Evolutionary conservation across 2,329 filamentous ascomycete genomes (phyloP), one percentile per base, ranked within the genome.

Genomic region (Xylariomycetidae sp.): DNA sequence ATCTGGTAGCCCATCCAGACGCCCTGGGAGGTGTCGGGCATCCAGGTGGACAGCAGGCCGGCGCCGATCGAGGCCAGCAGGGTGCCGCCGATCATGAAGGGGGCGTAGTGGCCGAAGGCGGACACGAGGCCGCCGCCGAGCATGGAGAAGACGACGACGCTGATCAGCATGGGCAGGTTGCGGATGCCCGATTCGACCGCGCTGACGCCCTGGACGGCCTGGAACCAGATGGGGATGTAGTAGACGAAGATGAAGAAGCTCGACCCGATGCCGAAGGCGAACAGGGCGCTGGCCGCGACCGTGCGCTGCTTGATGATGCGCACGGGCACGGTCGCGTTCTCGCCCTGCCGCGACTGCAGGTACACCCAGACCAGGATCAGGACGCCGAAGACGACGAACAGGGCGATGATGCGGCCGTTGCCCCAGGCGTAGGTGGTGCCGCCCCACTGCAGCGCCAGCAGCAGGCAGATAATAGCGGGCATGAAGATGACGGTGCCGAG

Each of bases 391-490:
- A 67, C 49, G 19, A 69, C 57, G 27, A 70, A 66, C 3, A 69
- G 57, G 0, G 51, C 62, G 36, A 77, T 70, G 26, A 64, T 62
- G 2, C 57, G 54, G 1, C 58, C 56, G n/a, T 49, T 51, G 19
- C 50, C 49, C 72, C 72, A 78, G 0, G 55, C 45, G 39, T 62
- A 77, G 5, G 61, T 35, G 3, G 55, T 49, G 1, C 71, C 72
- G 9, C 66, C 71, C 28, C 28, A 30, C 17, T 30, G 28, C 16
- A 30, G 17, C 16, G 28, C 28, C 7, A 30, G 16, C 5, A 30
- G 28, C 16, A 30, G 28, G 8, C 16, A 6, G 4, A 30, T 50
- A 26, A 69, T 58, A 13, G 61, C 40, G 8, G 51, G 46, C 34
- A 56, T 46, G 37, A 56, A 49, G 23, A 54, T 26, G 2, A 49